Conservation (phyloP, 1,284 basidiomycete species). For the Anthracocystis panici-leucophaei region DNA sequence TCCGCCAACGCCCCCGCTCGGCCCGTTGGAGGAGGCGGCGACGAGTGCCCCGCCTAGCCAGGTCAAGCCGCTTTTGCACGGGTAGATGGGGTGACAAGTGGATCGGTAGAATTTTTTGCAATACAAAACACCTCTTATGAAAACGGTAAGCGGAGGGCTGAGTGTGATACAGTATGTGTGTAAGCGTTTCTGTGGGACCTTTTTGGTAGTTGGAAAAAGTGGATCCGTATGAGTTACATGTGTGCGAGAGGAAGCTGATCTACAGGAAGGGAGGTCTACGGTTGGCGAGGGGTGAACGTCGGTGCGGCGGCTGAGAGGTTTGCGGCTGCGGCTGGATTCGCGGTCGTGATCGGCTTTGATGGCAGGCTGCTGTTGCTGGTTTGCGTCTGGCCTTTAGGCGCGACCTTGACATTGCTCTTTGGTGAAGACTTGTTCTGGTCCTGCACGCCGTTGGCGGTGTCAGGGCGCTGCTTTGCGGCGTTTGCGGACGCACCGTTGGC, state of each 20-base stretch:
- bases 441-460: constrained; percentile 1
- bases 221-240: background rate
- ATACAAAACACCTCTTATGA: background rate
- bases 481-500: constrained; percentile 10
- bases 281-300: constrained; percentile 28
- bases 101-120: background rate
- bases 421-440: constrained; percentile 12
- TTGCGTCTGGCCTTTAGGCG: constrained; percentile 7
- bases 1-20: constrained; percentile 48
- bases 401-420: constrained; percentile 8
- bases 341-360: constrained; percentile 14
- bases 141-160: too few species aligned
- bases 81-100: background rate
- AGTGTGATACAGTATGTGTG: background rate
- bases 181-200: background rate
- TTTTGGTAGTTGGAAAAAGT: background rate
- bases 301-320: constrained; percentile 36
- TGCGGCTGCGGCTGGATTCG: constrained; percentile 5
- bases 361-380: constrained; percentile 6
- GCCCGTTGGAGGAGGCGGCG: constrained; percentile 44
- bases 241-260: background rate
- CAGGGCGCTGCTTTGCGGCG: constrained; percentile 2
- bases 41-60: constrained; percentile 47
- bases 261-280: background rate
- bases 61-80: constrained; percentile 15